Evolutionary conservation across 2,329 filamentous ascomycete species (phyloP).

Genomic region (Annulohypoxylon truncatum): DNA sequence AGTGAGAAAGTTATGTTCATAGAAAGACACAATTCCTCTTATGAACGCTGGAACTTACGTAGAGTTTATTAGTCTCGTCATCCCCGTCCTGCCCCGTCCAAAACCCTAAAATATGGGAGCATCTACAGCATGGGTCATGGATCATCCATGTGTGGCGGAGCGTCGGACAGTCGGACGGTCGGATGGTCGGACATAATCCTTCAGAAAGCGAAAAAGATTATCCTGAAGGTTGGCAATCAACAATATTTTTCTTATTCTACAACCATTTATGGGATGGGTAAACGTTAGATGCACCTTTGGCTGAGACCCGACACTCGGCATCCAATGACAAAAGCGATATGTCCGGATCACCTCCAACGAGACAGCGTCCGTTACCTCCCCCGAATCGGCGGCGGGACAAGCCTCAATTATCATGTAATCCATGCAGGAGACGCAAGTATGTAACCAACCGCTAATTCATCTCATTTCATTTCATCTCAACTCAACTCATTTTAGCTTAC

Average conservation of each 20-base stretch:
- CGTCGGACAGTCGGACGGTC: constrained; percentile 32
- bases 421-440: constrained; percentile 49
- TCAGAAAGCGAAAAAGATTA: neutral
- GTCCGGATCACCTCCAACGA: constrained; percentile 35
- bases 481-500: neutral
- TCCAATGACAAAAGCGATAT: constrained; percentile 38
- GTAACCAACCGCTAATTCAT: constrained; percentile 9
- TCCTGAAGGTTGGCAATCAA: neutral
- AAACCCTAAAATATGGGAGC: neutral
- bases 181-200: neutral
- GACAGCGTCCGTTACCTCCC: constrained; percentile 34
- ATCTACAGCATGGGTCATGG: neutral
- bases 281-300: neutral
- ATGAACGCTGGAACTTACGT: neutral
- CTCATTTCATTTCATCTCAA: constrained; percentile 13
- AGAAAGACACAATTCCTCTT: neutral
- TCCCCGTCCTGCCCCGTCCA: neutral
- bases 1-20: neutral
- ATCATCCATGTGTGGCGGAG: constrained; percentile 1
- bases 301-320: neutral
- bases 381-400: constrained; percentile 48
- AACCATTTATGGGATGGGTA: neutral
- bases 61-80: neutral
- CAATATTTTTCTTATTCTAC: neutral
- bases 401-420: constrained; percentile 48